phyloP scores from a whole-genome alignment of 2,329 filamentous ascomycete species.

The Penicillium sp. region DNA sequence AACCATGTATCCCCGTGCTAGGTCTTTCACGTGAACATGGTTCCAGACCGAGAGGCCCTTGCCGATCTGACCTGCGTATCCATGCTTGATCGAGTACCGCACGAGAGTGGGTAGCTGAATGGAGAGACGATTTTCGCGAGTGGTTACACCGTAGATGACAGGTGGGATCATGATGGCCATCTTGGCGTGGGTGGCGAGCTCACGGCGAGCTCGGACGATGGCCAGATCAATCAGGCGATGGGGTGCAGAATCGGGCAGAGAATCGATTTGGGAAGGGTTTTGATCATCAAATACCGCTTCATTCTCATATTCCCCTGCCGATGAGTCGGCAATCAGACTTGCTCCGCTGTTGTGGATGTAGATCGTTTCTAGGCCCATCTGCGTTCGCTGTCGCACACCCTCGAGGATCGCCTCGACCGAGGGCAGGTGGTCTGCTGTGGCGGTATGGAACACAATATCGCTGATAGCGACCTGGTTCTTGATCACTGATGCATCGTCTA shows the following conservation, averaged over 20 bases:
- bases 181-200: conserved; percentile 3
- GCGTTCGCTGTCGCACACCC: conserved; percentile 44
- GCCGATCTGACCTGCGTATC: conserved; percentile 49
- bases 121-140: conserved; percentile 44
- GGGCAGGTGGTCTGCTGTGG: conserved; percentile 52
- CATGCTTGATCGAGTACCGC: conserved; percentile 52
- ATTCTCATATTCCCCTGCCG: not conserved
- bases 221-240: conserved; percentile 4
- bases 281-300: conserved; percentile 2
- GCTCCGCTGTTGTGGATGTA: conserved; percentile 48
- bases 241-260: not conserved
- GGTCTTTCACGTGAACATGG: conserved; percentile 51
- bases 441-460: conserved; percentile 53
- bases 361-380: conserved; percentile 42
- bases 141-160: conserved; percentile 39
- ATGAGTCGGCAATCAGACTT: not conserved
- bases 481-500: conserved; percentile 3
- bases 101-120: conserved; percentile 53
- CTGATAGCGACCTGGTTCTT: conserved; percentile 39
- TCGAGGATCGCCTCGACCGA: conserved; percentile 49
- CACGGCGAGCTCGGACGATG: not conserved
- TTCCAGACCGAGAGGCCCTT: conserved; percentile 45
- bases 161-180: conserved; percentile 10
- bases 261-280: not conserved
- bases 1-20: conserved; percentile 49